phyloP scores from a whole-genome alignment of 2,329 filamentous ascomycete genomes.

The Colletotrichum lupini region DNA sequence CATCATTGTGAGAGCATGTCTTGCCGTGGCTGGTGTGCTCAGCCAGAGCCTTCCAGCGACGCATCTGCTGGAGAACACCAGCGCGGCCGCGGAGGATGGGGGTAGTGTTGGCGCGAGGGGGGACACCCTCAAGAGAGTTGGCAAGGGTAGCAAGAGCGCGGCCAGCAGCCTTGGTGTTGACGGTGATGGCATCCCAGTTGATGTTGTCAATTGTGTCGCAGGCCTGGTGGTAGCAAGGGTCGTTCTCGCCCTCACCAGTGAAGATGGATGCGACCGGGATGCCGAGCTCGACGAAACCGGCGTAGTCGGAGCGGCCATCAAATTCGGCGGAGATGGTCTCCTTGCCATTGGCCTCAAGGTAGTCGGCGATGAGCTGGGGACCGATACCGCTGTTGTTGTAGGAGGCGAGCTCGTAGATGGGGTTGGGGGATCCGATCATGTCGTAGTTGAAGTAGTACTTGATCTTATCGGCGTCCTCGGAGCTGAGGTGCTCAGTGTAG shows the following conservation, averaged over 20 bases:
- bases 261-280: conserved; percentile 54
- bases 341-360: conserved; percentile 47
- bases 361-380: conserved; percentile 47
- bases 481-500: conserved; percentile 50
- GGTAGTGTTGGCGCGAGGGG: conserved; percentile 42
- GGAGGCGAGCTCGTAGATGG: conserved; percentile 47
- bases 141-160: conserved; percentile 57
- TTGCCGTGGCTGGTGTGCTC: conserved; percentile 31
- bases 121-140: conserved; percentile 49
- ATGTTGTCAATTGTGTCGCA: conserved; percentile 55
- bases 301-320: conserved; percentile 51
- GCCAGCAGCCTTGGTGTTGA: conserved; percentile 59
- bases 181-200: conserved; percentile 49
- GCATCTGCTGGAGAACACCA: conserved; percentile 25
- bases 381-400: conserved; percentile 51
- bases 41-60: conserved; percentile 21
- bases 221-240: conserved; percentile 51
- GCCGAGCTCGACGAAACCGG: conserved; percentile 51
- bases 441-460: conserved; percentile 77
- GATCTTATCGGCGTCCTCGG: conserved; percentile 62
- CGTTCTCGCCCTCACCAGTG: conserved; percentile 50
- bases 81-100: conserved; percentile 39
- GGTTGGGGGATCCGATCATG: conserved; percentile 66
- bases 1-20: conserved; percentile 32
- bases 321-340: conserved; percentile 47